A percentile compares a stretch with the other conserved stretches of the same genome.
phyloP scores from a whole-genome alignment of 768 basidiomycete genomes.

The Ramaria sp. region DNA sequence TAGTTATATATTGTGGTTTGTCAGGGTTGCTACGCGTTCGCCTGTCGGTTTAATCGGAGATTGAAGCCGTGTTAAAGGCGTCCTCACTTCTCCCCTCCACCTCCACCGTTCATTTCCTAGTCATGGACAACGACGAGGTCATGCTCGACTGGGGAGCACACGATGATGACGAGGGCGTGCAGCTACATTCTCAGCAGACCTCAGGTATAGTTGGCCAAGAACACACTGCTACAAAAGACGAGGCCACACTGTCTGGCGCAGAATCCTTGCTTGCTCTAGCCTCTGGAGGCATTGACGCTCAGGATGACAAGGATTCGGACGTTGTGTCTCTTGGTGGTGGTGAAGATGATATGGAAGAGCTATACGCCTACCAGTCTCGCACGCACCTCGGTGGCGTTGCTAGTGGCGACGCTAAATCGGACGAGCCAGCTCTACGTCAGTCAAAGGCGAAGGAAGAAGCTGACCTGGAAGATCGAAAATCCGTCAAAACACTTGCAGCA shows the following conservation, averaged over 20 bases:
- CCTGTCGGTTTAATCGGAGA: not conserved
- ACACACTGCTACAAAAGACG: not conserved
- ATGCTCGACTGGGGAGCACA: conserved; percentile 9
- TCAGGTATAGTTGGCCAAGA: not conserved
- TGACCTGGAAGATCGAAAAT: not conserved
- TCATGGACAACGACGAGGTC: conserved; percentile 4
- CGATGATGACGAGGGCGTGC: conserved; percentile 6
- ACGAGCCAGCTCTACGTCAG: not conserved
- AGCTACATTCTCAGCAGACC: not conserved
- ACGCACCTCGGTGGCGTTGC: conserved; percentile 16
- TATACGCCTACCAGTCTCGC: conserved; percentile 33
- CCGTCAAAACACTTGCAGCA: not conserved
- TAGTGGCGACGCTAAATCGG: not conserved
- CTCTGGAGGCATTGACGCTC: not conserved
- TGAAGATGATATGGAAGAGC: conserved; percentile 57
- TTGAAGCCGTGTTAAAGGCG: not conserved
- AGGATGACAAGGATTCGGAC: conserved; percentile 21
- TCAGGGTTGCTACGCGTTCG: too few species aligned
- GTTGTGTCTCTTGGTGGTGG: conserved; percentile 61
- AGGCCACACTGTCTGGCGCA: conserved; percentile 8
- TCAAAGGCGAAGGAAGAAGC: not conserved
- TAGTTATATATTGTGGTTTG: too few species aligned
- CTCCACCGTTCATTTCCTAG: not conserved
- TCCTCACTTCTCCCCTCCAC: not conserved
- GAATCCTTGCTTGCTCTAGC: conserved; percentile 8